Evolutionary conservation across 2,329 filamentous ascomycete species (phyloP).

Genomic region (Geosmithia putterillii): DNA sequence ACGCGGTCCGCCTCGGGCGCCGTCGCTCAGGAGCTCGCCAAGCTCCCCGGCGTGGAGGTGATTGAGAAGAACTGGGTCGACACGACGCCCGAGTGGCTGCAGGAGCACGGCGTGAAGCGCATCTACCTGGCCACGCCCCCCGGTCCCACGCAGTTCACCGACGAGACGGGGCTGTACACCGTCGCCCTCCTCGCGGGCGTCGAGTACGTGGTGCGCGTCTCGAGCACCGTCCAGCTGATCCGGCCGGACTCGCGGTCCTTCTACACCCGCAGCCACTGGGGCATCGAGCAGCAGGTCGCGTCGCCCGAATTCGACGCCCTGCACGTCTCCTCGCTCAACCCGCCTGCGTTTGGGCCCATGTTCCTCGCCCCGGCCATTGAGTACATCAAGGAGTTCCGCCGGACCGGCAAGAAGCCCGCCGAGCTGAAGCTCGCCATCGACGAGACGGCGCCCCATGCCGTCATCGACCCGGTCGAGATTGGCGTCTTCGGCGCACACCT

Average conservation of each 20-base stretch:
- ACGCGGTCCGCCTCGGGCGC: constrained; percentile 6
- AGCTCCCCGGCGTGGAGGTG: constrained; percentile 19
- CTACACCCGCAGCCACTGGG: constrained; percentile 26
- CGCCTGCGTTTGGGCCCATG: constrained; percentile 12
- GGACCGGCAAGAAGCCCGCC: constrained; percentile 15
- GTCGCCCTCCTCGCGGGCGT: constrained; percentile 21
- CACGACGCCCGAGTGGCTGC: constrained; percentile 26
- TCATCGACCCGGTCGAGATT: constrained; percentile 18
- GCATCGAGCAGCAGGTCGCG: constrained; percentile 22
- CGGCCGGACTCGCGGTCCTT: constrained; percentile 18
- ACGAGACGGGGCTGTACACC: constrained; percentile 23
- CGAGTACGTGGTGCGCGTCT: constrained; percentile 28
- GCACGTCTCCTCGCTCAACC: constrained; percentile 25
- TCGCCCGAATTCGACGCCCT: constrained; percentile 20
- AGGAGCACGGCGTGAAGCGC: constrained; percentile 16
- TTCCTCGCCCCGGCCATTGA: constrained; percentile 11
- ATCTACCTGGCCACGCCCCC: constrained; percentile 26
- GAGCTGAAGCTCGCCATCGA: constrained; percentile 13
- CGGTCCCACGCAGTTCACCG: constrained; percentile 21
- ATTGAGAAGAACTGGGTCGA: constrained; percentile 21
- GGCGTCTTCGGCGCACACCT: constrained; percentile 22
- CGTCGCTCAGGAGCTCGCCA: constrained; percentile 14
- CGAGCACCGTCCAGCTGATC: constrained; percentile 21
- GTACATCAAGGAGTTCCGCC: constrained; percentile 16
- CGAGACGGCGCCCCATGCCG: constrained; percentile 14